Evolutionary conservation across 176 grass and related monocot genomes (phyloP).

Genomic region (Lolium perenne): DNA sequence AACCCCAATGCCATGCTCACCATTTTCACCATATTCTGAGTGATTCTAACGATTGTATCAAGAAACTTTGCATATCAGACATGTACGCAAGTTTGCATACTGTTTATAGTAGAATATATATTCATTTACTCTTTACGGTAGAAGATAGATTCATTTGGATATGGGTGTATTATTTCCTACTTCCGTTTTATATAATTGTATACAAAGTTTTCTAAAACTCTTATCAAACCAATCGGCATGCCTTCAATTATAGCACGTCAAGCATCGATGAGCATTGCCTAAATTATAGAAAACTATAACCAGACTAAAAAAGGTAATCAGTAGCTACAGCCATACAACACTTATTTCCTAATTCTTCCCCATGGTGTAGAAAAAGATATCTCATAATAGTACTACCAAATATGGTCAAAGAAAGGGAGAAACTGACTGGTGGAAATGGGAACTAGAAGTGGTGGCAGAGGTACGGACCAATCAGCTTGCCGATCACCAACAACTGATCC

Average conservation of each 20-base stretch:
- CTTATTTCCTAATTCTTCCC: too few relatives aligned
- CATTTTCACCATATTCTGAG: background rate
- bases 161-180: background rate
- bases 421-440: background rate
- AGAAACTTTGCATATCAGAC: background rate
- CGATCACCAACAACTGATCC: slow-evolving; percentile 61
- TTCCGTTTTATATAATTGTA: too few relatives aligned
- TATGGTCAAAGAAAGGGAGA: background rate
- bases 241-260: background rate
- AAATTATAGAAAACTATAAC: background rate
- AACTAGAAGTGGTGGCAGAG: background rate
- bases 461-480: background rate
- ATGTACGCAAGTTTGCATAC: background rate
- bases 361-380: background rate
- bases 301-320: background rate
- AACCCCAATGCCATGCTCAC: background rate
- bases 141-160: background rate
- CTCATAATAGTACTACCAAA: background rate
- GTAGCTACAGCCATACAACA: background rate
- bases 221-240: background rate
- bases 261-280: background rate
- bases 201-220: background rate
- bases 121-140: background rate
- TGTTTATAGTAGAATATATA: background rate
- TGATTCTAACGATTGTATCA: background rate